Base-by-base conservation (phyloP, 2,329 filamentous ascomycete genomes). In the Xylariaceae sp. region DNA sequence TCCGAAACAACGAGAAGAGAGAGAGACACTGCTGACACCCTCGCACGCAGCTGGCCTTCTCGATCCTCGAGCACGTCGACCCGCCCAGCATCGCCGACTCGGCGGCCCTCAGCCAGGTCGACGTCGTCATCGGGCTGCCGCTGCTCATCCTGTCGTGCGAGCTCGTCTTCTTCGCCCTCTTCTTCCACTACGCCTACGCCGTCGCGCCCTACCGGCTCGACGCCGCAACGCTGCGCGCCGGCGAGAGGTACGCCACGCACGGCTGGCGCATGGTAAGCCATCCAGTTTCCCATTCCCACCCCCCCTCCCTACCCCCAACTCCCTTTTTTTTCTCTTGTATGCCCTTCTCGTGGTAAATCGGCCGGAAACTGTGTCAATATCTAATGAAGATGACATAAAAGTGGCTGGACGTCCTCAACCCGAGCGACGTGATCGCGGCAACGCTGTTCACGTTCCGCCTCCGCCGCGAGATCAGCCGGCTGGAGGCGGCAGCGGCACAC, bases 131-230 rank as follows among this genome's bases (percentile, higher is more conserved):
- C n/a, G 48, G 46, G 19, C 35, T 51, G 3, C 47, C 45, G 8
- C 34, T 42, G 3, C 33, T 49, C 12, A 13, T 47, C 24, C 36
- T 42, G 2, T 34, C 40, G 13, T 21, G 39, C 19, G 42, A 47
- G 31, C 38, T 47, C 10, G 40, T 46, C 18, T 27, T 45, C 4
- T 51, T 51, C 34, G 37, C 43, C 12, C 14, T 47, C n/a, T 46
- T 49, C 42, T 49, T 48, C 37, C 43, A 49, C 37, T 46, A 42
- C 26, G 44, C 47, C 5, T 51, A 49, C 34, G 43, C 41, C 27
- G 40, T 44, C 12, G 36, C 37, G 29, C 37, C 45, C 16, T 50
- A 50, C 39, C 29, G 32, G 36, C 19, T 45, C 4, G 33, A 39
- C 16, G 29, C 31, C 9, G 39, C 37, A 23, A 33, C 42, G 34